A percentile compares a stretch with the other conserved stretches of the same genome.
Conservation (phyloP, 2,329 filamentous ascomycete species). For the Xylaria digitata region DNA sequence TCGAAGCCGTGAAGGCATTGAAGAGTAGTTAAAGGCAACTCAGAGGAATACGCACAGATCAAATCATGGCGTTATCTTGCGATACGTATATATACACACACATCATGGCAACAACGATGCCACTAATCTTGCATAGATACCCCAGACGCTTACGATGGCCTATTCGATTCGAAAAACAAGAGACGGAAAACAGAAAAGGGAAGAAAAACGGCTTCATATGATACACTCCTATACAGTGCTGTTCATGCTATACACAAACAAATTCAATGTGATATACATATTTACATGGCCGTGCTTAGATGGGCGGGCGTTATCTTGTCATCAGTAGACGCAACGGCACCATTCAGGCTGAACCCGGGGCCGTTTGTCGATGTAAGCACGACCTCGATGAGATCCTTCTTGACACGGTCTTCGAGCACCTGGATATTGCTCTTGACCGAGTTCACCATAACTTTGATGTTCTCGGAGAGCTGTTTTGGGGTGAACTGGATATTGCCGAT, state of each 20-base stretch:
- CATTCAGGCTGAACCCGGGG: conserved; percentile 87
- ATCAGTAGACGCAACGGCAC: conserved; percentile 74
- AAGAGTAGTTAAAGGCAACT: conserved; percentile 51
- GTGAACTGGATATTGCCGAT: conserved; percentile 91
- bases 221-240: conserved; percentile 40
- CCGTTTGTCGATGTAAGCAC: conserved; percentile 89
- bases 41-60: background rate
- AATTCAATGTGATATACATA: conserved; percentile 27
- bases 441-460: conserved; percentile 81
- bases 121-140: conserved; percentile 23
- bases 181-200: background rate
- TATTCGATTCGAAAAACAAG: background rate
- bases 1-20: conserved; percentile 63
- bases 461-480: conserved; percentile 85
- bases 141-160: background rate
- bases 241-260: conserved; percentile 36
- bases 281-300: conserved; percentile 66
- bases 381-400: conserved; percentile 78
- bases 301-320: conserved; percentile 65
- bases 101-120: conserved; percentile 1
- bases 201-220: conserved; percentile 26
- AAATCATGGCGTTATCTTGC: background rate
- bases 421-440: conserved; percentile 82
- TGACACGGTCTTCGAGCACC: conserved; percentile 69
- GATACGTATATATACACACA: background rate